Percentiles rank a stretch among this genome's conserved stretches.
phyloP scores from a whole-genome alignment of 2,329 filamentous ascomycete genomes.

The Neurospora crassa region DNA sequence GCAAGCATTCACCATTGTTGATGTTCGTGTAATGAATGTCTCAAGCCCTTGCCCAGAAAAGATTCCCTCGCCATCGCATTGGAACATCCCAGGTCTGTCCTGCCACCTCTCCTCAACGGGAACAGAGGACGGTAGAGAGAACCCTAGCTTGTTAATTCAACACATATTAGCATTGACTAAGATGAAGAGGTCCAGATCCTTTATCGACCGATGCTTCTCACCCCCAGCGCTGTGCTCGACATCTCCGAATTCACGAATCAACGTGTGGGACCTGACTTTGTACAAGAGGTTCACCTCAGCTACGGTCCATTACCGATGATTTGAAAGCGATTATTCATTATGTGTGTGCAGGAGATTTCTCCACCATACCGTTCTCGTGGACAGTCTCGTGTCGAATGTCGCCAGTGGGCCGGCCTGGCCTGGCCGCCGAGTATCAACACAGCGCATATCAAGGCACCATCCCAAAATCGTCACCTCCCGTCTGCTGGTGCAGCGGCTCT shows the following conservation, averaged over 20 bases:
- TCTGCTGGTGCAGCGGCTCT: background rate
- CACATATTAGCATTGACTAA: background rate
- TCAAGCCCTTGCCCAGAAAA: background rate
- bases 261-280: background rate
- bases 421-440: background rate
- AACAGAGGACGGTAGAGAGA: background rate
- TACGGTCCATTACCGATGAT: background rate
- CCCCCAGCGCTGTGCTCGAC: background rate
- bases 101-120: background rate
- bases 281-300: background rate
- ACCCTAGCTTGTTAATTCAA: background rate
- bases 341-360: too few species aligned
- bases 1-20: background rate
- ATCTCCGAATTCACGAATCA: background rate
- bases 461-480: background rate
- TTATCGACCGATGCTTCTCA: background rate
- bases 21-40: background rate
- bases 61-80: background rate
- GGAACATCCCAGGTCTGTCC: background rate
- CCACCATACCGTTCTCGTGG: background rate
- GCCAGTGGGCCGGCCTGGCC: background rate
- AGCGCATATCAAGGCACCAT: background rate
- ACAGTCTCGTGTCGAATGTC: background rate
- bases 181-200: background rate
- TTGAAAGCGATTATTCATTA: too few species aligned